Evolutionary conservation across 2,329 filamentous ascomycete genomes (phyloP).

Genomic region (Blastomyces silverae): DNA sequence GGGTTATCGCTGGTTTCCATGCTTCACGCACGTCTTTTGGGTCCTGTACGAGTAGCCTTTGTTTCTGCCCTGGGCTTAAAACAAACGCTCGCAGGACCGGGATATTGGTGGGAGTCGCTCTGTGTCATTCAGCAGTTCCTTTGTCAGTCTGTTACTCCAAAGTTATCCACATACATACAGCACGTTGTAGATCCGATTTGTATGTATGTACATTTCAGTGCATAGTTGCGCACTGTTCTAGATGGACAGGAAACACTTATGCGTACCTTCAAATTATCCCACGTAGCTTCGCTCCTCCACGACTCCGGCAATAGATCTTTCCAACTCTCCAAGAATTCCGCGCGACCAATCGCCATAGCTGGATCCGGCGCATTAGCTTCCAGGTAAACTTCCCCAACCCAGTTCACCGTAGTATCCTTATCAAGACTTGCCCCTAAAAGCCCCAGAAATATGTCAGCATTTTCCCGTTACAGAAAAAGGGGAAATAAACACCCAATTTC

Average conservation of each 20-base stretch:
- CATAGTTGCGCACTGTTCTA: not conserved
- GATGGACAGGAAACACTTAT: conserved; percentile 5
- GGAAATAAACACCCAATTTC: not conserved
- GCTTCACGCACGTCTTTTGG: conserved; percentile 25
- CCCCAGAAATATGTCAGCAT: conserved; percentile 10
- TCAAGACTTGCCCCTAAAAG: conserved; percentile 37
- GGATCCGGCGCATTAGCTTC: conserved; percentile 34
- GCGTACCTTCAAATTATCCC: conserved; percentile 32
- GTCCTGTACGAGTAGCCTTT: conserved; percentile 1
- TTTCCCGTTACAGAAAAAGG: not conserved
- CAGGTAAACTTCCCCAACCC: conserved; percentile 38
- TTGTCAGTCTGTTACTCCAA: conserved; percentile 9
- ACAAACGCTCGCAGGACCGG: conserved; percentile 34
- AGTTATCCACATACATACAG: not conserved
- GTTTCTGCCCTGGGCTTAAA: conserved; percentile 26
- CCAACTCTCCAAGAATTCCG: conserved; percentile 36
- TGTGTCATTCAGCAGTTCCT: conserved; percentile 17
- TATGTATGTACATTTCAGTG: not conserved
- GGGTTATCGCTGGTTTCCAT: not conserved
- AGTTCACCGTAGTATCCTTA: conserved; percentile 30
- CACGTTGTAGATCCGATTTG: not conserved
- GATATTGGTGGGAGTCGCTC: conserved; percentile 31
- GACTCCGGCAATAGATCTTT: conserved; percentile 40
- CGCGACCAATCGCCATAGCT: conserved; percentile 28
- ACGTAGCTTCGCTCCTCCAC: conserved; percentile 35